Evolutionary conservation across 306 rosid species (phyloP), one percentile per base, ranked within the genome.

Genomic region (Astragalus glycyphyllos): DNA sequence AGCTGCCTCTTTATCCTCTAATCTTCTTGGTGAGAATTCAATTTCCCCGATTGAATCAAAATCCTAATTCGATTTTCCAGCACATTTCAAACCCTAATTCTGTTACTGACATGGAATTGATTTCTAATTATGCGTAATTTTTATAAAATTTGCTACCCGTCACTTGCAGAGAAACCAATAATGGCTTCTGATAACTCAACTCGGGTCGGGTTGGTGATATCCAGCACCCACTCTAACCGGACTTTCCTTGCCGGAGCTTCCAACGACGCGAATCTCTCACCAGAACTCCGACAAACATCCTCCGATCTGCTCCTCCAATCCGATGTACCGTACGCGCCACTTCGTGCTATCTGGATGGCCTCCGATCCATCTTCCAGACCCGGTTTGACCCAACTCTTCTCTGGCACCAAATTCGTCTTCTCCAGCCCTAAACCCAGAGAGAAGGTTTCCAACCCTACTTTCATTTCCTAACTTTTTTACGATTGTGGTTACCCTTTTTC

Each of bases 391-490:
- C 77, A 57, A 20, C 90, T 92, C 60, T 75, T 88, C 15, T 71
- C 84, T 6, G 89, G 93, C 17, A 71, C 90, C 7, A 64, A 50
- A 5, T 77, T 92, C 37, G 49, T 88, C 72, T 78, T 90, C 75
- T 46, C 84, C 49, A 84, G 90, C 80, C 98, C 97, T 62, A 85
- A 85, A 69, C 93, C 93, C 37, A 88, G 96, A 76, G 84, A 86
- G 79, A 92, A 92, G 96, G 96, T 92, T 7, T 35, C n/a, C 20
- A 40, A 48, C 58, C 37, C 44, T 44, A 15, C 16, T 8, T 73
- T 49, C 48, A 26, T 3, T 62, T 11, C 37, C 41, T 72, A 15
- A 48, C n/a, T 44, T 13, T 5, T 37, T 31, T 26, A 26, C 14
- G 6, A 11, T 42, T 13, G 3, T 26, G 23, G n/a, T 69, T 29